Evolutionary conservation across 2,329 filamentous ascomycete species (phyloP), one percentile per base, ranked within the genome.

Genomic region (Niveomyces coronatus): DNA sequence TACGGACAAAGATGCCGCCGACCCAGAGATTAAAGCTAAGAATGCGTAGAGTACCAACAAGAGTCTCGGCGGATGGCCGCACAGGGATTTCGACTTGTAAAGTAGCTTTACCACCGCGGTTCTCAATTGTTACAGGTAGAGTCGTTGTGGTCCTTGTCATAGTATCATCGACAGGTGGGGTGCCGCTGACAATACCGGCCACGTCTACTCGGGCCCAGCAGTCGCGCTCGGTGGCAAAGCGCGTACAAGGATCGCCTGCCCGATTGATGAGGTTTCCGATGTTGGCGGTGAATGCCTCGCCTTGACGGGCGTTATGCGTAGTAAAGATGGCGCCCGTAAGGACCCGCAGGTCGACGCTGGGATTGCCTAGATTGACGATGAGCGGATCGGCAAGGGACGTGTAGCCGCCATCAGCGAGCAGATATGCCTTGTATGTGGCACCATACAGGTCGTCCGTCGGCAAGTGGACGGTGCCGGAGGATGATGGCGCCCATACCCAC

Each of bases 11-110:
- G 3, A 53, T 53, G 26, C 60, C 62, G 4, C 60, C 58, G 31
- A 51, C 45, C 63, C 63, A 65, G 35, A 65, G 49, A 47, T 66
- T 66, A 37, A 53, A 58, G 5, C 57, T 52, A 37, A 65, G 44
- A 8, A 65, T 53, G 27, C 50, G 51, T 14, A 65, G 44, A 16
- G 55, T 37, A 4, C 53, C 48, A 1, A 65, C 49, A 3, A 65
- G 51, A 2, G 47, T 41, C 3, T 49, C 31, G 7, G 49, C 47
- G 2, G 42, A 22, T 2, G 40, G 41, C 7, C 45, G 47, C 2
- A 65, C 52, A 1, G 55, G 60, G 19, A 65, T 60, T 3, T 37
- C 49, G 23, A 62, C 50, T 7, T 44, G 37, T 2, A 58, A 47
- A 3, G 41, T 42, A 2, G 50, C 48, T 1, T 47, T 48, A 9